These are phyloP conservation scores for Pichia inconspicua DNA, from an alignment of 1,139 yeast species.

Conservation along the genomic window DNA sequence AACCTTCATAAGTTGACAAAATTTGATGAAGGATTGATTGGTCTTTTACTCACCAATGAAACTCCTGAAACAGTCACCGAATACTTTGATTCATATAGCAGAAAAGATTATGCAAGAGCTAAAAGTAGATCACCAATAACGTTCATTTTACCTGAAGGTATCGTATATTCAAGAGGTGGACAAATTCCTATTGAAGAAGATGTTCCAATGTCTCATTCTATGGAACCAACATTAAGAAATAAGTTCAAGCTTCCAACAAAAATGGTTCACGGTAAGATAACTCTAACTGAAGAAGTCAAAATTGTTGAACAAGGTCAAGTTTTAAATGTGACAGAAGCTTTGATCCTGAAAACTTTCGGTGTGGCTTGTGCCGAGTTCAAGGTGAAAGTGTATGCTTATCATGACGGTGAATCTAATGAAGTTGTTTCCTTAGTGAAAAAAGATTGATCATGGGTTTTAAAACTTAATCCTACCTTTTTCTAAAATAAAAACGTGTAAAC, in stretches of 20 bases:
- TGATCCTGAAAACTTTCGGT: conserved; percentile 90
- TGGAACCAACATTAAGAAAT: conserved; percentile 86
- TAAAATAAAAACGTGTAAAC: not conserved
- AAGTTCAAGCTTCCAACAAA: conserved; percentile 87
- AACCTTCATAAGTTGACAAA: conserved; percentile 64
- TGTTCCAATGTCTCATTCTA: conserved; percentile 91
- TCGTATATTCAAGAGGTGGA: conserved; percentile 92
- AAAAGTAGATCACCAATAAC: conserved; percentile 77
- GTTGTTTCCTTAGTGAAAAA: conserved; percentile 14
- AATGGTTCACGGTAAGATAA: conserved; percentile 81
- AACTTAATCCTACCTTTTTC: not conserved
- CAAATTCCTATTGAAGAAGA: conserved; percentile 85
- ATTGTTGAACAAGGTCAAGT: conserved; percentile 77
- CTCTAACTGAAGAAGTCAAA: conserved; percentile 62
- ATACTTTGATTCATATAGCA: conserved; percentile 71
- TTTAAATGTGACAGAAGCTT: conserved; percentile 85
- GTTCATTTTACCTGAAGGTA: conserved; percentile 81
- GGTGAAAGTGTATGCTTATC: conserved; percentile 70
- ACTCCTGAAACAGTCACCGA: conserved; percentile 74
- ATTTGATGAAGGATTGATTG: conserved; percentile 64
- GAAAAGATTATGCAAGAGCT: conserved; percentile 83
- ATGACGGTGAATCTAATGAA: conserved; percentile 44
- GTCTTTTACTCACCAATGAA: conserved; percentile 84
- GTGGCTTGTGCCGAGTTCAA: conserved; percentile 88
- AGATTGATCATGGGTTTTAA: not conserved